Percentiles rank a stretch among this genome's conserved stretches.
phyloP scores from a whole-genome alignment of 2,329 filamentous ascomycete genomes.

The Verticillium zaregamsianum region DNA sequence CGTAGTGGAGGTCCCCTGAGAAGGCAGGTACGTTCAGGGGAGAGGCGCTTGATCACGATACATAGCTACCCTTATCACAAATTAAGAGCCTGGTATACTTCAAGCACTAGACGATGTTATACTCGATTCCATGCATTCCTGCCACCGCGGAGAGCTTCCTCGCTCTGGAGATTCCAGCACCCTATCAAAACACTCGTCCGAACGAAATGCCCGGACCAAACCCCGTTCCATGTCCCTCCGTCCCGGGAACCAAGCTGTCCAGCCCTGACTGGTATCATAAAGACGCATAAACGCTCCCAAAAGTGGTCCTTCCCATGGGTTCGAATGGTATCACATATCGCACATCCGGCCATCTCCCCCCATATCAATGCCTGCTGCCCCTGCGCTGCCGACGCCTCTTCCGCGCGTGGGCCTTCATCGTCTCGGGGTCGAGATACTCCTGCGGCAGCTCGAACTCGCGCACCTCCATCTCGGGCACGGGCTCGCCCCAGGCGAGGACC shows the following conservation, averaged over 20 bases:
- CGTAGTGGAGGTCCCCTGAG: too few relatives aligned
- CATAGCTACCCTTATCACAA: too few relatives aligned
- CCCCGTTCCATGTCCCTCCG: background rate
- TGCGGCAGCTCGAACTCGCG: conserved; percentile 71
- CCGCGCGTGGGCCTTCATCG: conserved; percentile 54
- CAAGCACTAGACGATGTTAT: too few relatives aligned
- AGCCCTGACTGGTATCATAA: background rate
- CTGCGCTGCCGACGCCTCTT: conserved; percentile 58
- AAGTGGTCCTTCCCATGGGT: background rate
- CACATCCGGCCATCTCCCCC: background rate
- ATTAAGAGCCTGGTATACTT: too few relatives aligned
- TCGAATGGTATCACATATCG: background rate
- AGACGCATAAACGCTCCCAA: background rate
- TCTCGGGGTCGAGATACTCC: conserved; percentile 55
- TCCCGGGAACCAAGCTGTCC: background rate
- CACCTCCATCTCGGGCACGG: conserved; percentile 69
- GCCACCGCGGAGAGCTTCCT: background rate
- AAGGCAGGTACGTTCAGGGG: too few relatives aligned
- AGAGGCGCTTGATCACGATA: too few relatives aligned
- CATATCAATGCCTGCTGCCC: conserved; percentile 35
- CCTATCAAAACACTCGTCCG: background rate
- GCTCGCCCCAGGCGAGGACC: conserved; percentile 74
- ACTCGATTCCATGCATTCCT: background rate
- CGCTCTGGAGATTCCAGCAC: background rate
- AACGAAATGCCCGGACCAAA: background rate